phyloP scores from a whole-genome alignment of 768 basidiomycete species.

The Xerocomus brunneocitrinus region DNA sequence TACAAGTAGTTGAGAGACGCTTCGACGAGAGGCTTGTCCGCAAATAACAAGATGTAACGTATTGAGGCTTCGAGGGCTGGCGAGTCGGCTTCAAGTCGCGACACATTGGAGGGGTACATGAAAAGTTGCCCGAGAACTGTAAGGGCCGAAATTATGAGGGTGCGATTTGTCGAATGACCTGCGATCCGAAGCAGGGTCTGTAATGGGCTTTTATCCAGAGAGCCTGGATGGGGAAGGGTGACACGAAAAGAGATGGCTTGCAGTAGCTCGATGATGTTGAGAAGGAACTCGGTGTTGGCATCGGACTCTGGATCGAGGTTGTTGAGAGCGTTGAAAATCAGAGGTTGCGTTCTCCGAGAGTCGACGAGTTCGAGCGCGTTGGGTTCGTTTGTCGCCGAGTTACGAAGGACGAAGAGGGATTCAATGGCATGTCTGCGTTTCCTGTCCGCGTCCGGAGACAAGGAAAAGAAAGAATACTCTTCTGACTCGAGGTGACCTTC shows the following conservation, averaged over 20 bases:
- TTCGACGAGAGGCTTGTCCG: slow-evolving; percentile 66
- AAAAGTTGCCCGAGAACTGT: slow-evolving; percentile 58
- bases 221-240: slow-evolving; percentile 34
- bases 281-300: slow-evolving; percentile 65
- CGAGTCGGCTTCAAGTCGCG: slow-evolving; percentile 51
- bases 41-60: slow-evolving; percentile 67
- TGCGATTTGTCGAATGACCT: slow-evolving; percentile 61
- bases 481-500: slow-evolving; percentile 53
- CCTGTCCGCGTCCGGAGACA: slow-evolving; percentile 43
- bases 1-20: slow-evolving; percentile 73
- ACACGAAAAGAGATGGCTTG: slow-evolving; percentile 52
- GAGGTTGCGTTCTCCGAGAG: slow-evolving; percentile 57
- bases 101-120: slow-evolving; percentile 53
- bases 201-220: slow-evolving; percentile 47
- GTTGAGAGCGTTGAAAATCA: slow-evolving; percentile 63
- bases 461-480: slow-evolving; percentile 49
- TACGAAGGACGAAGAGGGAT: slow-evolving; percentile 82
- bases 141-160: slow-evolving; percentile 66
- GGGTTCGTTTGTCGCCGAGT: slow-evolving; percentile 65
- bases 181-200: slow-evolving; percentile 52
- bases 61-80: slow-evolving; percentile 60
- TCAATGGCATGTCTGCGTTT: slow-evolving; percentile 78
- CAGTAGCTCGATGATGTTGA: slow-evolving; percentile 68
- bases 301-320: slow-evolving; percentile 59
- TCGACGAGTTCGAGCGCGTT: slow-evolving; percentile 59